Evolutionary conservation across 306 rosid genomes (phyloP).

Genomic region (Dalbergia oliveri): DNA sequence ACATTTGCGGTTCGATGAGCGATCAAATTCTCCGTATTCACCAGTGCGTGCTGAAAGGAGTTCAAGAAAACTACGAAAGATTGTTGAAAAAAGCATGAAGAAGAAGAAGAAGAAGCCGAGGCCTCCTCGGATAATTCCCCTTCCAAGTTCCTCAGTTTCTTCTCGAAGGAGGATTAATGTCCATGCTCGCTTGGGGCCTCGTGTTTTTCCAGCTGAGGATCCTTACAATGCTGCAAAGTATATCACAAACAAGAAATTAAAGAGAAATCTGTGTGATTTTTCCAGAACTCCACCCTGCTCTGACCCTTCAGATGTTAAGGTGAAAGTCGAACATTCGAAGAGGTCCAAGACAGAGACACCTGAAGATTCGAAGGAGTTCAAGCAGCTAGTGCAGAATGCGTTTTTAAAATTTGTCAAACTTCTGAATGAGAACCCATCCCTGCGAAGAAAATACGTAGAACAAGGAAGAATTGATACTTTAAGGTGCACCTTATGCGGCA

Average conservation of each 20-base stretch:
- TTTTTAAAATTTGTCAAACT: conserved; percentile 51
- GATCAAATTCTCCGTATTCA: not conserved
- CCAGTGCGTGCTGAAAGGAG: not conserved
- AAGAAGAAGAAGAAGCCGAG: conserved; percentile 35
- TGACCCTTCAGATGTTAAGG: conserved; percentile 30
- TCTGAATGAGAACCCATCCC: conserved; percentile 48
- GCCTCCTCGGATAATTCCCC: conserved; percentile 23
- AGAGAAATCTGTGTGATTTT: not conserved
- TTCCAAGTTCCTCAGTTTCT: conserved; percentile 18
- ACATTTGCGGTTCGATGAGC: not conserved
- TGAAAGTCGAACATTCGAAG: conserved; percentile 25
- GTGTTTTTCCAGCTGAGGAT: conserved; percentile 14
- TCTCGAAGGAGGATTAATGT: not conserved
- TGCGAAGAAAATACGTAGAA: conserved; percentile 38
- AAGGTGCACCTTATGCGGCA: conserved; percentile 56
- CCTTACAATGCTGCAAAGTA: not conserved
- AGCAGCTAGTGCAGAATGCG: conserved; percentile 44
- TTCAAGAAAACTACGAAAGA: not conserved
- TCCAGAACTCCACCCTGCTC: conserved; percentile 25
- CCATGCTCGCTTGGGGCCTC: conserved; percentile 32
- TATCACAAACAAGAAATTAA: not conserved
- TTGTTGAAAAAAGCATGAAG: conserved; percentile 34
- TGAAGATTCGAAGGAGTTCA: conserved; percentile 56
- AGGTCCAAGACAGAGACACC: conserved; percentile 39
- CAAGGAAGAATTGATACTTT: conserved; percentile 34